Base-by-base conservation (phyloP, 257 asterid species). In the Solanum tarapatanum region DNA sequence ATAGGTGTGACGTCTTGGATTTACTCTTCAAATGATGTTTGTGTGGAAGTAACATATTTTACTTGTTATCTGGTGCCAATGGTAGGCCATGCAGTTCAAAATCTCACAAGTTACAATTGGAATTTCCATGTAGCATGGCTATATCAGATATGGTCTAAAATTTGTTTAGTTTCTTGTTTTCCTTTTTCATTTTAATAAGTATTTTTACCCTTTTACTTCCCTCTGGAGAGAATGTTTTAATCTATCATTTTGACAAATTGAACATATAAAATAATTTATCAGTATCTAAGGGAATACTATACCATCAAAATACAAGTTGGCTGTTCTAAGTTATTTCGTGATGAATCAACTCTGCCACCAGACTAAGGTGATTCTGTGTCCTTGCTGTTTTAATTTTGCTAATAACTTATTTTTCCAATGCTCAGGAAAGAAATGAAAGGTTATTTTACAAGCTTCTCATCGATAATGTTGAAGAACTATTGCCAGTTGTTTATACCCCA, bases 391-490 rank as follows among this genome's bases (percentile, higher is more conserved):
- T 43, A 24, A 43, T 79, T 43, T 58, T 79, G 37, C 85, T 80
- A 16, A 30, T 48, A 80, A 64, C 89, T 84, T 43, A 37, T 14
- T n/a, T 77, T 68, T 88, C 68, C 66, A 19, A 87, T 84, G 86
- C 84, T 88, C 95, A 96, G 98, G 98, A 96, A 91, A 91, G 96
- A 89, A 96, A 96, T 69, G 97, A 94, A 88, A 94, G 95, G 92
- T 92, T 96, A n/a, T 96, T 96, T 86, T 95, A 94, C 93, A 96
- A 95, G 93, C 98, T 96, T 89, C 95, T 96, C 26, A 93, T 96
- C 0, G 99, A 95, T 87, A 87, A 96, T 86, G 98, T 96, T n/a
- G 98, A 95, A 91, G 98, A 96, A 88, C 92, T 96, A 72, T 95
- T 96, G 72, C 99, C 99, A 13, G 92, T 94, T 43, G 98, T 96